These are phyloP conservation scores for Niebla homalea DNA, from an alignment of 495 filamentous ascomycete species.

Conservation along the genomic window DNA sequence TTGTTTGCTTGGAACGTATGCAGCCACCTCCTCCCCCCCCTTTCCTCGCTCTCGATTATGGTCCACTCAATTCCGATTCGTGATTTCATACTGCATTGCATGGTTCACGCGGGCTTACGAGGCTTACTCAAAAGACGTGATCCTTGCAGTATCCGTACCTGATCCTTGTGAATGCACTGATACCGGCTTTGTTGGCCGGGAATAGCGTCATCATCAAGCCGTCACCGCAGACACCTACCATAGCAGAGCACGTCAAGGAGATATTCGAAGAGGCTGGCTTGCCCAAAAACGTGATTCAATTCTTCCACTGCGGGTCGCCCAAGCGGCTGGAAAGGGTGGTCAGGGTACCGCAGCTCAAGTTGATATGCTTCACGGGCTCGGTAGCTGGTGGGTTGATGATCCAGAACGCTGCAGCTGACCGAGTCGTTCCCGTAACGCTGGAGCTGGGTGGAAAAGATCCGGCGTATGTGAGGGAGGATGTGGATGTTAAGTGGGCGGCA, in stretches of 20 bases:
- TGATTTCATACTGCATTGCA: no score
- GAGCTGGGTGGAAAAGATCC: constrained; percentile 92
- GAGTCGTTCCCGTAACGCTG: constrained; percentile 70
- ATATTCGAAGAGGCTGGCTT: constrained; percentile 69
- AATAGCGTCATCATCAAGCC: constrained; percentile 88
- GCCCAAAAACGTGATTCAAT: constrained; percentile 69
- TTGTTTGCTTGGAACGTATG: constrained; percentile 84
- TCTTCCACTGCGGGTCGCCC: constrained; percentile 72
- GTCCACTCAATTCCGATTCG: neutral
- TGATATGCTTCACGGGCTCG: constrained; percentile 89
- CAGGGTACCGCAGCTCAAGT: constrained; percentile 54
- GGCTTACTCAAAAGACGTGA: neutral
- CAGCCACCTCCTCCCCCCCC: neutral
- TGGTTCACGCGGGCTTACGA: no score
- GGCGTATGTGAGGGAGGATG: constrained; percentile 74
- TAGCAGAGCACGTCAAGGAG: constrained; percentile 65
- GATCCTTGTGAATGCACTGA: constrained; percentile 77
- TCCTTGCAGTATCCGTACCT: constrained; percentile 70
- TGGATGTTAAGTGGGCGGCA: constrained; percentile 78
- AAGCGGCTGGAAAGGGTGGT: constrained; percentile 57
- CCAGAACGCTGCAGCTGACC: constrained; percentile 67
- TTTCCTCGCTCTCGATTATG: neutral
- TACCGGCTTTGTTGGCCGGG: constrained; percentile 75
- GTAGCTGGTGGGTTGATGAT: constrained; percentile 73
- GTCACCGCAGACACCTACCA: constrained; percentile 83